A percentile compares a stretch with the other conserved stretches of the same genome.
Conservation (phyloP, 2,329 filamentous ascomycete species). For the Tympanopsis confertula region DNA sequence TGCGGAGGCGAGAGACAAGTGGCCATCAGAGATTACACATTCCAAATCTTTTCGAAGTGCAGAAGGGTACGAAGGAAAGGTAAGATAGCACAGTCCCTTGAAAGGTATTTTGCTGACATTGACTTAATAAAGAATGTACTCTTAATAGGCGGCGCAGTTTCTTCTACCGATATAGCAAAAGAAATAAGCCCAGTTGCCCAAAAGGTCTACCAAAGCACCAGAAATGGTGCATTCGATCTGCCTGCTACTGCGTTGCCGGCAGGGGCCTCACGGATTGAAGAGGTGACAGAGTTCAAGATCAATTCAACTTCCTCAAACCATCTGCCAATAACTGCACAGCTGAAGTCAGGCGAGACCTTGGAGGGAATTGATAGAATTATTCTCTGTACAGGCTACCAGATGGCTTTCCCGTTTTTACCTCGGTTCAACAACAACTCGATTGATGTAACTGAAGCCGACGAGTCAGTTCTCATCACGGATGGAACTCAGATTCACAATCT, state of each 20-base stretch:
- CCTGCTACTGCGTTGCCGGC: neutral
- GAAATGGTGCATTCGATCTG: neutral
- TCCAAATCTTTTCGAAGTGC: too few species aligned
- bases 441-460: neutral
- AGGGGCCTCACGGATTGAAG: neutral
- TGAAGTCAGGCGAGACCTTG: neutral
- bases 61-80: too few species aligned
- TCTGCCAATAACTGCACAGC: neutral
- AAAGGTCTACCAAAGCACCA: neutral
- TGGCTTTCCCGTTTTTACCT: neutral
- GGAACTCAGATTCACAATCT: constrained; percentile 27
- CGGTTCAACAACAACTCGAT: neutral
- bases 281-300: neutral
- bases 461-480: neutral
- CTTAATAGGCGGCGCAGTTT: neutral
- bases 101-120: too few species aligned
- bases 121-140: constrained; percentile 1
- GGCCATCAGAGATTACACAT: too few species aligned
- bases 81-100: too few species aligned
- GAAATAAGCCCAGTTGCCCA: neutral
- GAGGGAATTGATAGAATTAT: neutral
- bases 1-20: neutral
- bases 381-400: neutral
- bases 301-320: neutral
- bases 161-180: neutral